A percentile compares a stretch with the other conserved stretches of the same genome.
Evolutionary conservation across 2,329 filamentous ascomycete genomes (phyloP).

Genomic region (Plectosphaerella sp.): DNA sequence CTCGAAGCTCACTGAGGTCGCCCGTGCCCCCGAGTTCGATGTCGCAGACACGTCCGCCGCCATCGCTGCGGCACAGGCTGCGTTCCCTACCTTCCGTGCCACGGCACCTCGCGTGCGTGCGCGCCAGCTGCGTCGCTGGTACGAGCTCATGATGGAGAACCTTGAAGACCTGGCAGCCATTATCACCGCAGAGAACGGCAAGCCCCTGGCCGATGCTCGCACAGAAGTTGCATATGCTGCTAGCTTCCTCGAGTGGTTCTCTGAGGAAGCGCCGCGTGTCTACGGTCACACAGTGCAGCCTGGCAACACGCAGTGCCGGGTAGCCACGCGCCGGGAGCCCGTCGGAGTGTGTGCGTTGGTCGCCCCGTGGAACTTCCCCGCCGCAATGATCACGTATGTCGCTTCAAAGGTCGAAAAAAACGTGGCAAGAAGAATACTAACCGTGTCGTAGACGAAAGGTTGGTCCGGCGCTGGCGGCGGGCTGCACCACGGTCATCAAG

Average conservation of each 20-base stretch:
- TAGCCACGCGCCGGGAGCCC: constrained; percentile 45
- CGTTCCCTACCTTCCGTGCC: constrained; percentile 57
- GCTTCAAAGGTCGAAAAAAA: no score
- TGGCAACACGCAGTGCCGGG: constrained; percentile 53
- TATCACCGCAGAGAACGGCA: constrained; percentile 70
- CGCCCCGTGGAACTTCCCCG: constrained; percentile 40
- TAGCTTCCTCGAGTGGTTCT: constrained; percentile 61
- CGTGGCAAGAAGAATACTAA: neutral
- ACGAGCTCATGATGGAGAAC: constrained; percentile 62
- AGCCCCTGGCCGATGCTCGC: constrained; percentile 58
- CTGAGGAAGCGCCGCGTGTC: constrained; percentile 56
- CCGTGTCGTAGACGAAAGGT: constrained; percentile 22
- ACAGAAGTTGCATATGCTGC: constrained; percentile 55
- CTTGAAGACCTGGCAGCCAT: constrained; percentile 61
- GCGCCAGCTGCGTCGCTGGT: constrained; percentile 59
- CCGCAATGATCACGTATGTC: constrained; percentile 18
- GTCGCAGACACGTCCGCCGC: constrained; percentile 63
- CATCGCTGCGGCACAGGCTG: constrained; percentile 63
- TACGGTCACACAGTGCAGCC: constrained; percentile 58
- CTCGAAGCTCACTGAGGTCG: constrained; percentile 64
- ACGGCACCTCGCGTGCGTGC: constrained; percentile 56
- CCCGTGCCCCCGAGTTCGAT: constrained; percentile 69
- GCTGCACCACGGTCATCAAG: constrained; percentile 54
- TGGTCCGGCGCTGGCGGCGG: constrained; percentile 58
- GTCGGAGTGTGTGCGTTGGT: constrained; percentile 64